phyloP scores from a whole-genome alignment of 1,284 basidiomycete genomes.

The Cerioporus squamosus region DNA sequence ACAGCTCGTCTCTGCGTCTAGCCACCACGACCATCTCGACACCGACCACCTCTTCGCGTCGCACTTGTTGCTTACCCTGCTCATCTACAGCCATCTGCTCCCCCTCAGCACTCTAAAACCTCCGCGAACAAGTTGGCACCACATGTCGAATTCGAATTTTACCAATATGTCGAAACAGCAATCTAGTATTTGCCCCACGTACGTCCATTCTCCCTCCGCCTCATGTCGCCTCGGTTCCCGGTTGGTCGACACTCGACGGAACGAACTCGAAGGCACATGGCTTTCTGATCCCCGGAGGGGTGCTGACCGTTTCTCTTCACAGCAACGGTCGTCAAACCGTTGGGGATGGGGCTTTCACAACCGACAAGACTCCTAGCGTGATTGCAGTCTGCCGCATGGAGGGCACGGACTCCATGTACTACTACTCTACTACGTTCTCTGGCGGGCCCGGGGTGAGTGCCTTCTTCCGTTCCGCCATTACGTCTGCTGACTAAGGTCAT shows the following conservation, averaged over 20 bases:
- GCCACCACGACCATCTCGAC: constrained; percentile 2
- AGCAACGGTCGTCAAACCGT: constrained; percentile 93
- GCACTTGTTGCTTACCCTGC: constrained; percentile 4
- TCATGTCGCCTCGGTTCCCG: not conserved
- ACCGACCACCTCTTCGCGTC: constrained; percentile 7
- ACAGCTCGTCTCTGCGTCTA: not conserved
- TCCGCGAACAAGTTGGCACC: constrained; percentile 70
- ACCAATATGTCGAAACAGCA: constrained; percentile 73
- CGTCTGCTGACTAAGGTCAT: constrained; percentile 3
- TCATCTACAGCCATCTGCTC: not conserved
- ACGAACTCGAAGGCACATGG: constrained; percentile 20
- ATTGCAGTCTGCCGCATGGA: constrained; percentile 83
- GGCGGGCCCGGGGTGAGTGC: constrained; percentile 79
- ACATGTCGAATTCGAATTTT: constrained; percentile 71
- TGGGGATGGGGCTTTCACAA: constrained; percentile 88
- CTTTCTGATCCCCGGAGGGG: not conserved
- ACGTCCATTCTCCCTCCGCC: constrained; percentile 41
- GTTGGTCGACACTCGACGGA: too few relatives aligned
- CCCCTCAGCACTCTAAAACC: constrained; percentile 1
- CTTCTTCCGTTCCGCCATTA: not conserved
- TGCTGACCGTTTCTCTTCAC: constrained; percentile 26
- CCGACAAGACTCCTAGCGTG: constrained; percentile 79
- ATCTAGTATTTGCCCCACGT: constrained; percentile 92
- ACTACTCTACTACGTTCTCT: constrained; percentile 88
- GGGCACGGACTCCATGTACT: constrained; percentile 80